Evolutionary conservation across 805 yeast genomes (phyloP).

Genomic region (Yamadazyma sp.): DNA sequence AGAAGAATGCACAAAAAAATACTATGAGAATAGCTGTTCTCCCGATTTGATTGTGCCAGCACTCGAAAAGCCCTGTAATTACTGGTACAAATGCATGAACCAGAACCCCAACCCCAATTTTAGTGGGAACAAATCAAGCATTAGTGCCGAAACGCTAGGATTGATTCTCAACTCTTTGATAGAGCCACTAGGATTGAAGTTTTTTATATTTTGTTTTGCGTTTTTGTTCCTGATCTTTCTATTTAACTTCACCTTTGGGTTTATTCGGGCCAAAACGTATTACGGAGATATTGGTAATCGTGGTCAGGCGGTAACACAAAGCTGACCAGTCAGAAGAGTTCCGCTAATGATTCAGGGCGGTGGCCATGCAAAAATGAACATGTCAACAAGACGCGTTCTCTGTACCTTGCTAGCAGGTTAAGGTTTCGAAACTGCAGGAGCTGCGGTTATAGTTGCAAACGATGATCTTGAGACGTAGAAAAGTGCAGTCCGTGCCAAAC

Average conservation of each 20-base stretch:
- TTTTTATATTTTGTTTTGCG: conserved; percentile 45
- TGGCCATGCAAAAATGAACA: too few relatives aligned
- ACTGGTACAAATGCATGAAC: conserved; percentile 68
- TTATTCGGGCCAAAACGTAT: conserved; percentile 54
- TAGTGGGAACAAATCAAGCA: conserved; percentile 50
- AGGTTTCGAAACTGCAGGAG: too few relatives aligned
- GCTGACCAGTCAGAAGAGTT: too few relatives aligned
- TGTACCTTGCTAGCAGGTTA: too few relatives aligned
- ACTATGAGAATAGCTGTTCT: conserved; percentile 55
- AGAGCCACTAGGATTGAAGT: conserved; percentile 66
- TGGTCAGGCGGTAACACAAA: neutral
- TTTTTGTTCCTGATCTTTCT: conserved; percentile 51
- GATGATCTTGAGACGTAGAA: too few relatives aligned
- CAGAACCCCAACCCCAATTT: conserved; percentile 44
- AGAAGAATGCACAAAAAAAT: conserved; percentile 52
- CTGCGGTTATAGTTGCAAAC: too few relatives aligned
- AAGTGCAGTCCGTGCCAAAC: too few relatives aligned
- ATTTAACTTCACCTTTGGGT: conserved; percentile 67
- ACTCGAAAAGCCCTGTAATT: conserved; percentile 52
- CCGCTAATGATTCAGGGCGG: too few relatives aligned
- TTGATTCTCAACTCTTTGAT: conserved; percentile 58
- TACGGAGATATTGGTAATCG: conserved; percentile 30
- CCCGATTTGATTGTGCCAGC: conserved; percentile 59
- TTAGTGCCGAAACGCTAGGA: conserved; percentile 65
- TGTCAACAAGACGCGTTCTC: too few relatives aligned